Conservation (phyloP, 176 grass and related monocot genomes). For the Oryza glaberrima region DNA sequence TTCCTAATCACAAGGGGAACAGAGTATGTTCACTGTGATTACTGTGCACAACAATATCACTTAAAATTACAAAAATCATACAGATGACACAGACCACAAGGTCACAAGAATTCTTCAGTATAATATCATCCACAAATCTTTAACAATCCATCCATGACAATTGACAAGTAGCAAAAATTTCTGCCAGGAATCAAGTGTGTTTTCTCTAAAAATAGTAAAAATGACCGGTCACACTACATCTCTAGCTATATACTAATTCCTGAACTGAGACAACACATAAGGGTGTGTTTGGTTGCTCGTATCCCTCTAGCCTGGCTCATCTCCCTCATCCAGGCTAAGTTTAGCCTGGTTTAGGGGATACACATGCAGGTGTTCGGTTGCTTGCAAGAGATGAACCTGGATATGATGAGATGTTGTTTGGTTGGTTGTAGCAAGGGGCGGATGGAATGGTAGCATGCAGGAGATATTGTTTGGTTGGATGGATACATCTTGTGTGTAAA, state of each 20-base stretch:
- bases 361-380: too few relatives aligned
- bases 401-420: too few relatives aligned
- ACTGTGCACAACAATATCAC: neutral
- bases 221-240: neutral
- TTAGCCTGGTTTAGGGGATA: too few relatives aligned
- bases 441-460: too few relatives aligned
- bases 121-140: neutral
- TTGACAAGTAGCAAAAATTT: neutral
- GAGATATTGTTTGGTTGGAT: too few relatives aligned
- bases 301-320: too few relatives aligned
- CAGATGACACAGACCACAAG: neutral
- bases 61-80: neutral
- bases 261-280: neutral
- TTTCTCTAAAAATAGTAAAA: neutral
- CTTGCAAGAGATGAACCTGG: too few relatives aligned
- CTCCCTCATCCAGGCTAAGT: too few relatives aligned
- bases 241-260: slow-evolving; percentile 11
- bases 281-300: too few relatives aligned
- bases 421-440: too few relatives aligned
- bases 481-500: too few relatives aligned
- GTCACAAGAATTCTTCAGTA: neutral
- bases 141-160: neutral
- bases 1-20: neutral
- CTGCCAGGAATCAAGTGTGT: slow-evolving; percentile 10
- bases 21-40: neutral